Conservation (phyloP, 257 asterid genomes). For the Orobanche coerulescens region DNA sequence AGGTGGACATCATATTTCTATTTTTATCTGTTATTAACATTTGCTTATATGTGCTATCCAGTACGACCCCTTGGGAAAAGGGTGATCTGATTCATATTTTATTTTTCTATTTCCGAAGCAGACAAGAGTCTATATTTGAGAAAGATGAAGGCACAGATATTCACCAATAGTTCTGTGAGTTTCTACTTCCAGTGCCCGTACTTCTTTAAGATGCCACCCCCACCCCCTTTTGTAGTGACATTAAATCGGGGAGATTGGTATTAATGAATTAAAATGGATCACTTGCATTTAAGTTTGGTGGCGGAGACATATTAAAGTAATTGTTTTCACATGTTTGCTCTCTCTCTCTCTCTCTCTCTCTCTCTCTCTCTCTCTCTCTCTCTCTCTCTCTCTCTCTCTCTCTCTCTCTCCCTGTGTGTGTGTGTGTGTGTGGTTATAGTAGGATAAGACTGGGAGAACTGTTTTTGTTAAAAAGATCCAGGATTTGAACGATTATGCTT, state of each 20-base stretch:
- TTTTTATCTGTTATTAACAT: neutral
- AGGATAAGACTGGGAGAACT: neutral
- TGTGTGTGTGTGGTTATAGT: neutral
- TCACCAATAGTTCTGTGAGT: constrained; percentile 92
- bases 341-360: neutral
- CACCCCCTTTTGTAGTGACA: neutral
- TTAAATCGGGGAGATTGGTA: neutral
- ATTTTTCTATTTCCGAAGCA: constrained; percentile 22
- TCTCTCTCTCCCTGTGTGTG: too few relatives aligned
- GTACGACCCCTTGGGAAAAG: neutral
- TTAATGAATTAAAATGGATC: neutral
- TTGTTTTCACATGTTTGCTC: neutral
- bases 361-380: too few relatives aligned
- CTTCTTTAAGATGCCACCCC: neutral
- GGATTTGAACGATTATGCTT: too few relatives aligned
- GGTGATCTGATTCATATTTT: constrained; percentile 9
- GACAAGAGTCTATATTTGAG: constrained; percentile 61
- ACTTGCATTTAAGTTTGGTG: too few relatives aligned
- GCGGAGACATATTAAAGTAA: too few relatives aligned
- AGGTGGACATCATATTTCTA: constrained; percentile 31
- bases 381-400: too few relatives aligned
- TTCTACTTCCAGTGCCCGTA: constrained; percentile 14
- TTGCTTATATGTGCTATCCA: neutral
- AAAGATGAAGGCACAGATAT: constrained; percentile 77
- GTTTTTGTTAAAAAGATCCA: neutral